Base-by-base conservation (phyloP, 1,284 basidiomycete genomes). In the Ustilago bromivora region DNA sequence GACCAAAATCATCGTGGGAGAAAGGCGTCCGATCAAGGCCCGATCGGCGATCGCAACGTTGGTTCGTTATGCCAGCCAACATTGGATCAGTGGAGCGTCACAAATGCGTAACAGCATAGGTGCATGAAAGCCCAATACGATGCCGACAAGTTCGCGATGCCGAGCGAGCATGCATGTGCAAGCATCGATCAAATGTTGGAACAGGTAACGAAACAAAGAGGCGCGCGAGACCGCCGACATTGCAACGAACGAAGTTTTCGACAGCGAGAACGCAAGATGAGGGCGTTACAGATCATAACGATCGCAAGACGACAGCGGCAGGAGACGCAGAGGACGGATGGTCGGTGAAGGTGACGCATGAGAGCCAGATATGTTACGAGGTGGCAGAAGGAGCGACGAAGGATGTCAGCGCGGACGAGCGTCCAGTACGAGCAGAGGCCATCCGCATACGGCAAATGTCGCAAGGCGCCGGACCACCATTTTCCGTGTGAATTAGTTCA, bases 11-110 rank as follows among this genome's bases (percentile, higher is more conserved):
- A 55, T 55, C 35, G 53, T 28, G 23, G 23, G 23, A 55, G 23
- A 36, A 19, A 15, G 28, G 49, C 28, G 28, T 43, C 56, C 23
- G 40, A 57, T 35, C 56, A 40, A 19, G 46, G 56, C 56, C 56
- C 56, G 56, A 57, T 57, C 12, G 4, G 49, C 23, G 49, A 32
- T 31, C 31, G 49, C 23, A 51, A 13, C 23, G 31, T 51, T 28
- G 23, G 13, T 9, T 12, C 9, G 28, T 17, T 13, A 31, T 12
- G 11, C 49, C 49, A 51, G 11, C 49, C 15, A 28, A 28, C 23
- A 32, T 7, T 13, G 49, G 11, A 32, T 31, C 31, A 32, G 12
- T 12, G 28, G 28, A 11, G 31, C 28, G 13, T 28, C 23, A 23
- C 10, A 12, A 28, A 40, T 40, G 11, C 38, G 38, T 13, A 13